Conservation (phyloP, 257 asterid genomes). For the Orobanche coerulescens region DNA sequence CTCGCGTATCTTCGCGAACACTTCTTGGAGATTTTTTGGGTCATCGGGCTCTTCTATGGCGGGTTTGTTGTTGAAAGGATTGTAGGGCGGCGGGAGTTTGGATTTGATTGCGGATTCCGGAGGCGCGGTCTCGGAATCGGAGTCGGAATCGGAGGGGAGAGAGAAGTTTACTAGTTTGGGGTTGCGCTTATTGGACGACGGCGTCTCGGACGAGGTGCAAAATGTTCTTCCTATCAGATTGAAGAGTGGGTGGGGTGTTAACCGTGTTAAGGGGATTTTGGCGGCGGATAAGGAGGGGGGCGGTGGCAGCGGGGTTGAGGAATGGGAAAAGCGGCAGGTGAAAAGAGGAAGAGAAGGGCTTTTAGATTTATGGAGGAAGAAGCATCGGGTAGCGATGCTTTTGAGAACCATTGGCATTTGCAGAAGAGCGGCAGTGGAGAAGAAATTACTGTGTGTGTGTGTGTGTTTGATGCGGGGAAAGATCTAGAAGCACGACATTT, state of each 20-base stretch:
- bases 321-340: slow-evolving; percentile 22
- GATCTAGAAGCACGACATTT: slow-evolving; percentile 15
- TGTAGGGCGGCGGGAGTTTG: slow-evolving; percentile 68
- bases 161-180: slow-evolving; percentile 77
- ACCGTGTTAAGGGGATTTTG: neutral
- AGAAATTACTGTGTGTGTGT: neutral
- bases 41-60: slow-evolving; percentile 43
- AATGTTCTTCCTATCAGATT: slow-evolving; percentile 18
- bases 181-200: slow-evolving; percentile 38
- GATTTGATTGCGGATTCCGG: slow-evolving; percentile 25
- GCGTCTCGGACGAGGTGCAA: slow-evolving; percentile 26
- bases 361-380: slow-evolving; percentile 23
- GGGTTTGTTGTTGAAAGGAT: slow-evolving; percentile 64
- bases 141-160: slow-evolving; percentile 54
- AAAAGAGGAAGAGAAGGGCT: slow-evolving; percentile 1
- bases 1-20: slow-evolving; percentile 51
- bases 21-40: slow-evolving; percentile 68
- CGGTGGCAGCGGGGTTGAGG: slow-evolving; percentile 32
- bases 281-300: slow-evolving; percentile 1
- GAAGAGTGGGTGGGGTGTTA: neutral
- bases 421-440: slow-evolving; percentile 5
- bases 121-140: slow-evolving; percentile 25
- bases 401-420: slow-evolving; percentile 28
- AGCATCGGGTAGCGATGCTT: slow-evolving; percentile 15
- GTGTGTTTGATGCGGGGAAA: slow-evolving; percentile 4